A percentile compares a stretch with the other conserved stretches of the same genome.
phyloP scores from a whole-genome alignment of 345 rosid species.

The Pelargonium nanum region DNA sequence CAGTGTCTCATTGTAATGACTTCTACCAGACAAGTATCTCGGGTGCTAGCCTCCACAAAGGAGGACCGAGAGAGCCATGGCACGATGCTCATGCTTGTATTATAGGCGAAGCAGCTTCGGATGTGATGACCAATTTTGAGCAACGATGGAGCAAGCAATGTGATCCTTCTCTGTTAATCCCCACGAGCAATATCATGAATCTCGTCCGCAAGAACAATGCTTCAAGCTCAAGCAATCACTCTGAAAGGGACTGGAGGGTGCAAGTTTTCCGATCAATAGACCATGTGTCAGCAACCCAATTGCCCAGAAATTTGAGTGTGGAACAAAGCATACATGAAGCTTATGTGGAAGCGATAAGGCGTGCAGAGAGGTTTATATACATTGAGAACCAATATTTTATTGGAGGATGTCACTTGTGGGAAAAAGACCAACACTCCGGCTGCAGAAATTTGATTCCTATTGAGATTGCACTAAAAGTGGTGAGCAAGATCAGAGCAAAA shows the following conservation, averaged over 20 bases:
- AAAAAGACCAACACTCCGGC: slow-evolving; percentile 43
- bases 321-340: slow-evolving; percentile 79
- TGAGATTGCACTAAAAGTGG: slow-evolving; percentile 70
- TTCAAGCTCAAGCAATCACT: slow-evolving; percentile 24
- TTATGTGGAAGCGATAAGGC: slow-evolving; percentile 63
- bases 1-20: slow-evolving; percentile 30
- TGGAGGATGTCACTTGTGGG: slow-evolving; percentile 78
- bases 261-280: slow-evolving; percentile 77
- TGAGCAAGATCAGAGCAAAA: slow-evolving; percentile 39
- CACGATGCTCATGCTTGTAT: slow-evolving; percentile 71
- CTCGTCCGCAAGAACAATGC: slow-evolving; percentile 21
- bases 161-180: slow-evolving; percentile 42
- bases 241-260: slow-evolving; percentile 52
- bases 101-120: slow-evolving; percentile 67
- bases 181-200: slow-evolving; percentile 28
- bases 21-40: slow-evolving; percentile 65
- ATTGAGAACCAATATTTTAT: slow-evolving; percentile 87
- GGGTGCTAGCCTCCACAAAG: slow-evolving; percentile 58
- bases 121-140: slow-evolving; percentile 60
- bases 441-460: slow-evolving; percentile 75
- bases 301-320: slow-evolving; percentile 32
- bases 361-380: slow-evolving; percentile 68
- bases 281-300: slow-evolving; percentile 40
- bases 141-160: slow-evolving; percentile 80
- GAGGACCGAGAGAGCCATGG: slow-evolving; percentile 96